Evolutionary conservation across 2,329 filamentous ascomycete genomes (phyloP), one percentile per base, ranked within the genome.

Genomic region (Arthrobotrys sinensis): DNA sequence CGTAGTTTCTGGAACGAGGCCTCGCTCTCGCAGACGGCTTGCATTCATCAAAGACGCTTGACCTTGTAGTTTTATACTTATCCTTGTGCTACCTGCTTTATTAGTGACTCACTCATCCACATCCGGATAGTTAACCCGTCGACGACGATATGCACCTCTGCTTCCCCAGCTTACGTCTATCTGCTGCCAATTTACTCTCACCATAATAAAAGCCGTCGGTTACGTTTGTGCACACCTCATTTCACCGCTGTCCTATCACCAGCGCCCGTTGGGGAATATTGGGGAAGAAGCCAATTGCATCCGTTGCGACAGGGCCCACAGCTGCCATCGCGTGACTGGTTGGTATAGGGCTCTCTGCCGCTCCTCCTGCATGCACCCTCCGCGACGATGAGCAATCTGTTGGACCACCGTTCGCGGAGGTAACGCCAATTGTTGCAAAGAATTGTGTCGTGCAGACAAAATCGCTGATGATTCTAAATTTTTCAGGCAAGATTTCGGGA

Each of bases 101-200:
- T 32, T 19, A 38, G 8, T 57, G 52, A 57, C 52, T 57, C 52
- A 57, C 52, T 21, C 24, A 57, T 57, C 34, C 52, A 14, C 52
- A 32, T 57, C 52, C 34, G 32, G 52, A 55, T 19, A 55, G 14
- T 1, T 36, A 10, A 36, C 32, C 52, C 52, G 52, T 55, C 52
- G 32, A 55, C 52, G 10, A 11, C 50, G 24, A 28, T 2, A 32
- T 52, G 48, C 50, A 53, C 32, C 14, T 34, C 2, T 28, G 7
- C 14, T 50, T 24, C 46, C 46, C 46, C 21, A 28, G 21, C 46
- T 50, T 11, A 28, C 46, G 50, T 53, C 50, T n/a, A 53, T 24
- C 1, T 53, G 19, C 6, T 28, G 24, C 4, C 24, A 4, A 2
- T 28, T 4, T 28, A n/a, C 24, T 28, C 24, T 2, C 24, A 28